These are phyloP conservation scores for Fusarium sp. DNA, from an alignment of 2,329 filamentous ascomycete species.

Conservation along the genomic window DNA sequence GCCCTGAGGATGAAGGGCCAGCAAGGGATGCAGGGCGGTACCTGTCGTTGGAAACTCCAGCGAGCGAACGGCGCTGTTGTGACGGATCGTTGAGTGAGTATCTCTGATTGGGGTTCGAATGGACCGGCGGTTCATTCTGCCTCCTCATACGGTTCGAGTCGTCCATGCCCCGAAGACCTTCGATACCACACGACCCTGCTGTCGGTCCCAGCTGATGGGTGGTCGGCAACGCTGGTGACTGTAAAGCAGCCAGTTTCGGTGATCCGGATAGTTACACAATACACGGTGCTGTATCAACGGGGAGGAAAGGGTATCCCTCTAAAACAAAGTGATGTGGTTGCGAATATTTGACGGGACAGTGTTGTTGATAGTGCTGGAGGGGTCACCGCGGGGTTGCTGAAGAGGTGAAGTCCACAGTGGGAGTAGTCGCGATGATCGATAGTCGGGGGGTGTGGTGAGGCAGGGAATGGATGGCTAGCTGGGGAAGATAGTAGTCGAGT, in stretches of 20 bases:
- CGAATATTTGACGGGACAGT: constrained; percentile 8
- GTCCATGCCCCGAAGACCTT: constrained; percentile 76
- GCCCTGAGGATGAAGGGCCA: constrained; percentile 57
- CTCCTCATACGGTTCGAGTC: constrained; percentile 76
- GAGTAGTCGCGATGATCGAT: constrained; percentile 39
- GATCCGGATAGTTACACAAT: constrained; percentile 11
- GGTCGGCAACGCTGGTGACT: constrained; percentile 56
- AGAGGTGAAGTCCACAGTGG: constrained; percentile 35
- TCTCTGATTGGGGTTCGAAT: constrained; percentile 65
- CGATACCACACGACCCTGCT: constrained; percentile 62
- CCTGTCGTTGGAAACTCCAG: constrained; percentile 49
- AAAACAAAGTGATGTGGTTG: background rate
- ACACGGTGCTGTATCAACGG: constrained; percentile 10
- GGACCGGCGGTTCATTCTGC: constrained; percentile 77
- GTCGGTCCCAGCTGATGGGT: constrained; percentile 70
- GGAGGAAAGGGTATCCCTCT: background rate
- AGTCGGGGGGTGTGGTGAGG: constrained; percentile 38
- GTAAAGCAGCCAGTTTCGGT: constrained; percentile 41
- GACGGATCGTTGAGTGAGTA: constrained; percentile 61
- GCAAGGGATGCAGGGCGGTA: constrained; percentile 61
- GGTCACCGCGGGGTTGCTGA: constrained; percentile 41
- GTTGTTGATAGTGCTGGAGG: constrained; percentile 32
- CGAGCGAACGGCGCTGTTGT: constrained; percentile 52
- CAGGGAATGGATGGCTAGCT: constrained; percentile 41
- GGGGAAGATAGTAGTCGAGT: constrained; percentile 39